Evolutionary conservation across 805 yeast species (phyloP).

Genomic region (Torulaspora indica): DNA sequence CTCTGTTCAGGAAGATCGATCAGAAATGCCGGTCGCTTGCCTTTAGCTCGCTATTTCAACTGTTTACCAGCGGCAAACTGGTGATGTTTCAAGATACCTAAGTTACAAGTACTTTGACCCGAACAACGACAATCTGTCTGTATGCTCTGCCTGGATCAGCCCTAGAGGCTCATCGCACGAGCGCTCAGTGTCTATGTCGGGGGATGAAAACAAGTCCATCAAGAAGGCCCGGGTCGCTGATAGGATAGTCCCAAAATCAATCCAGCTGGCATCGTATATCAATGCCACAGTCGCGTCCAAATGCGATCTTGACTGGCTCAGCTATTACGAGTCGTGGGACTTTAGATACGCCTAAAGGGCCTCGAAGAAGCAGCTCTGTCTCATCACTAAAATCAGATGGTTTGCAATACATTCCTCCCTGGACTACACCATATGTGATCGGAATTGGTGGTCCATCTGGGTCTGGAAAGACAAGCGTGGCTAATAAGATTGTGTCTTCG

Average conservation of each 20-base stretch:
- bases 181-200: background rate
- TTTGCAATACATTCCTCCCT: constrained; percentile 65
- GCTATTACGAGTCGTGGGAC: background rate
- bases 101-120: background rate
- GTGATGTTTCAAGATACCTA: background rate
- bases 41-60: too few relatives aligned
- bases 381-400: constrained; percentile 13
- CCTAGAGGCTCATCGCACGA: background rate
- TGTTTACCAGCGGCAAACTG: too few relatives aligned
- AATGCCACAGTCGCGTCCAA: background rate
- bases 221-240: background rate
- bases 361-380: constrained; percentile 14
- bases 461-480: constrained; percentile 91
- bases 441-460: constrained; percentile 88
- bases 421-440: constrained; percentile 80
- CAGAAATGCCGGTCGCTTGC: too few relatives aligned
- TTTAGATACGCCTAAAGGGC: constrained; percentile 4
- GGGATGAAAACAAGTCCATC: background rate
- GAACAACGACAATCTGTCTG: background rate
- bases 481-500: constrained; percentile 71
- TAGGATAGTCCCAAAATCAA: background rate
- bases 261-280: background rate
- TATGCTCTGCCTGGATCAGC: background rate
- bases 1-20: too few relatives aligned
- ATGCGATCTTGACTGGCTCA: background rate